These are phyloP conservation scores for Sporothrix dimorphospora DNA, from an alignment of 2,329 filamentous ascomycete species.

Conservation along the genomic window DNA sequence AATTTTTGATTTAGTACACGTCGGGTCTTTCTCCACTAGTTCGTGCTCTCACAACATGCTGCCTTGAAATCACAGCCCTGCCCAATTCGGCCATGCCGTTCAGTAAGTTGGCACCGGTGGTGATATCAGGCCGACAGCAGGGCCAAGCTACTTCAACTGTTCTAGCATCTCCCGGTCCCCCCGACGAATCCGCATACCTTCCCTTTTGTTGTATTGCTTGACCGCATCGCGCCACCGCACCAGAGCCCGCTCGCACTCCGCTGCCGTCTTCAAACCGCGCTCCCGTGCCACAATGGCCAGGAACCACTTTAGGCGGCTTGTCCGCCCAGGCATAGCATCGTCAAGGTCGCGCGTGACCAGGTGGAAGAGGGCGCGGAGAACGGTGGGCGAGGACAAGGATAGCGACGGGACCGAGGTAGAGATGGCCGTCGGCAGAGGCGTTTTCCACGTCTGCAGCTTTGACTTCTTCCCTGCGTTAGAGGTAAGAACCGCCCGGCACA, in stretches of 20 bases:
- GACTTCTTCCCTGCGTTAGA: constrained; percentile 30
- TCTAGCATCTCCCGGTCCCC: too few relatives aligned
- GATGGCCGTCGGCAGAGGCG: background rate
- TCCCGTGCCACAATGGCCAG: constrained; percentile 40
- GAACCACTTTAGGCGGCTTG: constrained; percentile 44
- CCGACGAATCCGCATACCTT: background rate
- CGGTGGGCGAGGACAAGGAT: constrained; percentile 29
- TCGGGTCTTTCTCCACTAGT: too few relatives aligned
- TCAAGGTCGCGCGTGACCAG: constrained; percentile 44
- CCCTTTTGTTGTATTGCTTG: background rate
- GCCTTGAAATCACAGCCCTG: too few relatives aligned
- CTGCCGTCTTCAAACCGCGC: constrained; percentile 35
- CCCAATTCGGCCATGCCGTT: too few relatives aligned
- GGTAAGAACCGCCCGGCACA: constrained; percentile 40
- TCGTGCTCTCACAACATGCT: too few relatives aligned
- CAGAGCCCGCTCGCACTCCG: constrained; percentile 34
- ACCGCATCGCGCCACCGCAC: constrained; percentile 36
- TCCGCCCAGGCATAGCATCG: constrained; percentile 42
- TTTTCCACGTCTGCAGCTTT: background rate
- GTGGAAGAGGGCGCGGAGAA: constrained; percentile 41
- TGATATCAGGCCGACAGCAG: too few relatives aligned
- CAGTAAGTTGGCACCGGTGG: too few relatives aligned
- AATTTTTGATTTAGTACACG: too few relatives aligned
- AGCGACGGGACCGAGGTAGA: background rate
- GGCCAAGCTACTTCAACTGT: background rate